Conservation (phyloP, 257 asterid genomes). For the Striga asiatica region DNA sequence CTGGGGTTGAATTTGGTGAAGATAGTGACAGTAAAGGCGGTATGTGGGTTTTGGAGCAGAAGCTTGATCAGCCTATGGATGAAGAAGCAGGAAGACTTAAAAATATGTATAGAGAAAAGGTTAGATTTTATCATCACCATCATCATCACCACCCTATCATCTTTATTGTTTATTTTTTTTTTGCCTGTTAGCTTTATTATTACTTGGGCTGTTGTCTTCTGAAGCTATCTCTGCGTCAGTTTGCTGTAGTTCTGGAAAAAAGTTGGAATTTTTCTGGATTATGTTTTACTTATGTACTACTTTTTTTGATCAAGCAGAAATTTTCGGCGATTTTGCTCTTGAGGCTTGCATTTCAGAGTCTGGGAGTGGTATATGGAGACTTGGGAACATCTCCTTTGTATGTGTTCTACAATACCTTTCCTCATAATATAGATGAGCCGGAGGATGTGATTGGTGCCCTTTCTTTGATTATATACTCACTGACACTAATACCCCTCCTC, state of each 20-base stretch:
- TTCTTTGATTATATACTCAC: constrained; percentile 87
- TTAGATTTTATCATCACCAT: background rate
- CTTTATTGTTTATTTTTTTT: background rate
- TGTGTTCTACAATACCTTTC: constrained; percentile 92
- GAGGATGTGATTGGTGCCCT: constrained; percentile 93
- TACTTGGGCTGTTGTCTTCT: background rate
- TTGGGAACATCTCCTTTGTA: constrained; percentile 95
- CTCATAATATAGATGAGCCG: constrained; percentile 58
- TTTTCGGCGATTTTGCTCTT: constrained; percentile 68
- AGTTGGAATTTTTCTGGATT: too few species aligned
- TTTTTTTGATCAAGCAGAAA: constrained; percentile 42
- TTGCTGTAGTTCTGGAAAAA: background rate
- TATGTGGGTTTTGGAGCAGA: constrained; percentile 98
- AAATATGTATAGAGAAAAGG: constrained; percentile 91
- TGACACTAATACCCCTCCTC: constrained; percentile 91
- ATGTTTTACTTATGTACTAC: too few species aligned
- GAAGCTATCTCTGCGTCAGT: background rate
- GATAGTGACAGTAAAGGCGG: constrained; percentile 56
- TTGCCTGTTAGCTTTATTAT: background rate
- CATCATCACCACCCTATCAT: too few species aligned
- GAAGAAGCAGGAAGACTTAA: constrained; percentile 91
- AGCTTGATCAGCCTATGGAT: constrained; percentile 97
- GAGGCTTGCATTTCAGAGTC: constrained; percentile 95
- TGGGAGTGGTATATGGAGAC: constrained; percentile 98
- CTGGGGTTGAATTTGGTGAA: constrained; percentile 48